These are phyloP conservation scores for Danielia reshetovae DNA, from an alignment of 805 yeast genomes.

Conservation along the genomic window DNA sequence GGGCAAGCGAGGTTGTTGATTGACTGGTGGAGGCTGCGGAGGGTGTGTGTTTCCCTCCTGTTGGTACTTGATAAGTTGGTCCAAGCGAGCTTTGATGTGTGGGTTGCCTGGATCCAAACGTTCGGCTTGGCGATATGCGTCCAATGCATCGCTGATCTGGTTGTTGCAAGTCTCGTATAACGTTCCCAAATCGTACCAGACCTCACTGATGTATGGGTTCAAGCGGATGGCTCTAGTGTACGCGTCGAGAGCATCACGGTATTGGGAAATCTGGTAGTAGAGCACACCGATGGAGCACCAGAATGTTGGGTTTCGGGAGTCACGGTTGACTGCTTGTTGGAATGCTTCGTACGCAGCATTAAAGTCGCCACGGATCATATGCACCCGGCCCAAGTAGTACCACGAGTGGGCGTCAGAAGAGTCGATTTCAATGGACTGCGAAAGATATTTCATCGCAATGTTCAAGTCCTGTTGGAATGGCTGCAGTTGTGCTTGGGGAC, in stretches of 20 bases:
- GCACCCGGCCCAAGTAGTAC: slow-evolving; percentile 95
- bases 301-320: slow-evolving; percentile 94
- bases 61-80: slow-evolving; percentile 72
- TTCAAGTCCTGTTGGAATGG: slow-evolving; percentile 74
- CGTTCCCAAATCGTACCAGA: slow-evolving; percentile 98
- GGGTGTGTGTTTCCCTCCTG: slow-evolving; percentile 63
- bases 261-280: slow-evolving; percentile 93
- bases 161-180: slow-evolving; percentile 95
- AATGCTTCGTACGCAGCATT: slow-evolving; percentile 96
- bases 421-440: slow-evolving; percentile 87
- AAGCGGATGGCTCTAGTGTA: slow-evolving; percentile 94
- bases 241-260: slow-evolving; percentile 95
- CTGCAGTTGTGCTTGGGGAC: slow-evolving; percentile 22
- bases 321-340: slow-evolving; percentile 97
- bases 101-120: slow-evolving; percentile 91
- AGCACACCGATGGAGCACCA: slow-evolving; percentile 97
- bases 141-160: slow-evolving; percentile 91
- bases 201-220: slow-evolving; percentile 94
- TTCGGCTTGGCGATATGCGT: slow-evolving; percentile 96
- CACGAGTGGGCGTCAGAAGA: slow-evolving; percentile 91
- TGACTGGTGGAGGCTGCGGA: slow-evolving; percentile 64
- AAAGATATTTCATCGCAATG: slow-evolving; percentile 72
- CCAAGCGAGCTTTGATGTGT: slow-evolving; percentile 89
- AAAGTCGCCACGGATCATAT: slow-evolving; percentile 93
- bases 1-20: slow-evolving; percentile 60